Evolutionary conservation across 148 eudicot species (phyloP), one percentile per base, ranked within the genome.

Genomic region (Rhododendron ferrugineum): DNA sequence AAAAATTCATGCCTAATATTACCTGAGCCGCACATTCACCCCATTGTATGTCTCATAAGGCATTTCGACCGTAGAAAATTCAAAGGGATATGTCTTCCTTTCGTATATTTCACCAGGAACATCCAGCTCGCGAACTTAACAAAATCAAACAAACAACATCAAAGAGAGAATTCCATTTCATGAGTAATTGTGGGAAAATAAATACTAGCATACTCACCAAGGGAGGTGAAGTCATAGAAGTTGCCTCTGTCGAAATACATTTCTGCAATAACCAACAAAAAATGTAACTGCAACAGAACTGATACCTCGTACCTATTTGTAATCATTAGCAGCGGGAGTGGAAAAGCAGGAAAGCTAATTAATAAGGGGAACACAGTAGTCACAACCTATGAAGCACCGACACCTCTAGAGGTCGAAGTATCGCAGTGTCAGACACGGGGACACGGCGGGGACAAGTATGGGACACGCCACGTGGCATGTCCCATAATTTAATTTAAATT

Each of bases 21-120:
- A 95, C 98, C 98, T 93, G 74, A 95, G 98, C 88, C 98, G 93
- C 85, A 95, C 96, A 54, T 94, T 95, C 79, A 92, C 95, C 81
- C 98, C 98, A 89, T 91, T 95, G 86, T 95, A 95, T 54, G 98
- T 92, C 85, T 95, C 98, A 87, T 94, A 95, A 9, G 98, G 98
- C 99, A 97, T 97, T 86, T 97, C 99, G 81, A 97, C 99, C 0
- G 99, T 94, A 54, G 99, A 95, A 92, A 97, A 97, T 84, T 97
- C 99, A 80, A 97, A 97, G 37, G 94, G 94, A 83, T 89, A 97
- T 50, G 94, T 92, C 90, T 97, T 97, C 90, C 89, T 90, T 92
- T 94, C 99, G 88, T 95, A 97, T 60, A 97, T 87, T 81, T 97
- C 99, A 84, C 99, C 96, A 82, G 99, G 99, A 85, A 97, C 96